Evolutionary conservation across 2,329 filamentous ascomycete species (phyloP), one percentile per base, ranked within the genome.

Genomic region (Alternaria burnsii): DNA sequence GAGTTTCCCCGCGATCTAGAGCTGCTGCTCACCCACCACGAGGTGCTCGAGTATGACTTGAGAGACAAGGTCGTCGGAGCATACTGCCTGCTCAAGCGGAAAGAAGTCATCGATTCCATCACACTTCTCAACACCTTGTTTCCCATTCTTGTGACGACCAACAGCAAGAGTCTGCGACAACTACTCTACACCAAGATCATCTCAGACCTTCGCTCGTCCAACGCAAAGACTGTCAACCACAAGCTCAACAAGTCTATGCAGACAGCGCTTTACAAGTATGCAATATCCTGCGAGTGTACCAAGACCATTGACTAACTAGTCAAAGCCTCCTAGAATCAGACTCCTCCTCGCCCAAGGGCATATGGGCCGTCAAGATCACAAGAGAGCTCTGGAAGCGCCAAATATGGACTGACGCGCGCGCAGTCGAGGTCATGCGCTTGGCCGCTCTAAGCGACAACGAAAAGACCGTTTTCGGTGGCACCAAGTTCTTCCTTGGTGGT

Each of bases 341-440:
- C 77, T 88, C 91, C 42, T 85, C 91, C 9, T 96, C 93, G 0
- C 86, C 92, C 1, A 95, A 97, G 73, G 93, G 91, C 4, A 85
- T 99, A 51, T 99, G 95, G 95, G 93, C 95, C 4, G 93, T 97
- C 62, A 97, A 97, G 79, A 87, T 99, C 66, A 97, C 94, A 4
- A 87, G 94, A 63, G 95, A 99, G 82, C 83, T 99, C 74, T 99
- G 95, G 95, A 97, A 94, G 80, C 87, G 94, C 47, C 94, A 97
- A 71, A 89, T 98, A 65, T 99, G 95, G 95, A 93, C 91, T 10
- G 95, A 99, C 72, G 88, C 93, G 2, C 95, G 94, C 77, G 89
- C 94, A 0, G 95, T 98, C n/a, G 93, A 97, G 73, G 92, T 98
- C 67, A 98, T 99, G 94, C 97, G 97, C 80, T 91, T 97, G 80